Conservation (phyloP, 2,329 filamentous ascomycete species). For the Chaetomium olivaceum region DNA sequence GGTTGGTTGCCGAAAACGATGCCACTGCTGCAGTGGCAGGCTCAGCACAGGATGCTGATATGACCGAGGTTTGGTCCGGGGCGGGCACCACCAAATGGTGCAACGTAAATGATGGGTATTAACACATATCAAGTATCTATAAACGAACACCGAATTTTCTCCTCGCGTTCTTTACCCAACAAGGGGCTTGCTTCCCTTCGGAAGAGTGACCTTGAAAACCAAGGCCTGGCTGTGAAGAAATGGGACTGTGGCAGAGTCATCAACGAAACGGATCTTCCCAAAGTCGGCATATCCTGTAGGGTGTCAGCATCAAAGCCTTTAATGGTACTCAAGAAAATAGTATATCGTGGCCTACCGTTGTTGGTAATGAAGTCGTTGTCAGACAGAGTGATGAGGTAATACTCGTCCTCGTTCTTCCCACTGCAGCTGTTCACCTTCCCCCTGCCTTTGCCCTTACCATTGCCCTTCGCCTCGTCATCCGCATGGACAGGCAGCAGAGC, state of each 20-base stretch:
- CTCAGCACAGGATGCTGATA: too few species aligned
- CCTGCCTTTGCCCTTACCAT: neutral
- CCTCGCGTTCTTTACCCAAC: conserved; percentile 9
- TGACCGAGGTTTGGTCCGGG: too few species aligned
- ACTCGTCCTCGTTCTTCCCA: conserved; percentile 49
- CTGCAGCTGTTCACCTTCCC: neutral
- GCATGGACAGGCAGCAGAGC: conserved; percentile 61
- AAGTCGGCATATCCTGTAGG: conserved; percentile 43
- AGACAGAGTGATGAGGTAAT: conserved; percentile 66
- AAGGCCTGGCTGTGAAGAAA: conserved; percentile 61
- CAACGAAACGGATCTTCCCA: conserved; percentile 57
- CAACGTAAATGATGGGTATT: too few species aligned
- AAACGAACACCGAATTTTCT: too few species aligned
- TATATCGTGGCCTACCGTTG: conserved; percentile 49
- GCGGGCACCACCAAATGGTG: too few species aligned
- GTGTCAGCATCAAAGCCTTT: neutral
- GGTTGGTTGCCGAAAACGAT: too few species aligned
- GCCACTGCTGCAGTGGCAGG: too few species aligned
- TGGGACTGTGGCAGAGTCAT: conserved; percentile 41
- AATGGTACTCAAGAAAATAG: neutral
- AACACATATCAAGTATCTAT: too few species aligned
- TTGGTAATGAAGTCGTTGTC: conserved; percentile 79
- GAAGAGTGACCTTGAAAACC: conserved; percentile 58
- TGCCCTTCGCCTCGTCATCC: conserved; percentile 40
- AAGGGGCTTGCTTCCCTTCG: conserved; percentile 33